These are phyloP conservation scores for Bipolaris cookei DNA, from an alignment of 2,329 filamentous ascomycete species.

Conservation along the genomic window DNA sequence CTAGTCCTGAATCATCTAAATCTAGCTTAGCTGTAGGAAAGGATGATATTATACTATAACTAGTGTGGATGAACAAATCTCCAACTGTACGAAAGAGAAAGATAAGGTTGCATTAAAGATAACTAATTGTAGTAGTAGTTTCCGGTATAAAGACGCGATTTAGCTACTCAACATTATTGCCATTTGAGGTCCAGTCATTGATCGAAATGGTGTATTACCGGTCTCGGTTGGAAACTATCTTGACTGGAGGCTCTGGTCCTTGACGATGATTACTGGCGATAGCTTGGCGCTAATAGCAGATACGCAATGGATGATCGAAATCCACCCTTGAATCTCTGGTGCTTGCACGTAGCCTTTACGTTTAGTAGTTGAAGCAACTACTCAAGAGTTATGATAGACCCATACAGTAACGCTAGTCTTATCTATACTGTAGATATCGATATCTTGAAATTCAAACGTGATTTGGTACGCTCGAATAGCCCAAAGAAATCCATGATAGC, in stretches of 20 bases:
- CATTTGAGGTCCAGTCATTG: neutral
- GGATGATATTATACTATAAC: too few species aligned
- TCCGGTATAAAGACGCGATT: neutral
- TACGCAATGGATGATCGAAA: neutral
- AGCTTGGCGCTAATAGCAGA: neutral
- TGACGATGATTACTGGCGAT: neutral
- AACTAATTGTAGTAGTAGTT: too few species aligned
- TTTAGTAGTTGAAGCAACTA: neutral
- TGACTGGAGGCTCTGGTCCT: neutral
- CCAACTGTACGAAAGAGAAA: too few species aligned
- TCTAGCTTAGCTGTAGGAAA: too few species aligned
- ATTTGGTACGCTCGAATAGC: neutral
- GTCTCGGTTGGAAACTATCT: neutral
- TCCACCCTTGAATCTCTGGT: neutral
- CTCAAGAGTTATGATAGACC: neutral
- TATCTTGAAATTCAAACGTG: too few species aligned
- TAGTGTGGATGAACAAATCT: too few species aligned
- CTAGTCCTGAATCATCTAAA: too few species aligned
- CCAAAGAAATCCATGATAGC: neutral
- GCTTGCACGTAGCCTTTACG: neutral
- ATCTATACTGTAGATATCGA: neutral
- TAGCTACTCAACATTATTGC: neutral
- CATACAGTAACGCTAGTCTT: neutral
- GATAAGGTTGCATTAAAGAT: too few species aligned
- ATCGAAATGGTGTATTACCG: neutral